phyloP scores from a whole-genome alignment of 2,329 filamentous ascomycete genomes.

The Claviceps sorghi region DNA sequence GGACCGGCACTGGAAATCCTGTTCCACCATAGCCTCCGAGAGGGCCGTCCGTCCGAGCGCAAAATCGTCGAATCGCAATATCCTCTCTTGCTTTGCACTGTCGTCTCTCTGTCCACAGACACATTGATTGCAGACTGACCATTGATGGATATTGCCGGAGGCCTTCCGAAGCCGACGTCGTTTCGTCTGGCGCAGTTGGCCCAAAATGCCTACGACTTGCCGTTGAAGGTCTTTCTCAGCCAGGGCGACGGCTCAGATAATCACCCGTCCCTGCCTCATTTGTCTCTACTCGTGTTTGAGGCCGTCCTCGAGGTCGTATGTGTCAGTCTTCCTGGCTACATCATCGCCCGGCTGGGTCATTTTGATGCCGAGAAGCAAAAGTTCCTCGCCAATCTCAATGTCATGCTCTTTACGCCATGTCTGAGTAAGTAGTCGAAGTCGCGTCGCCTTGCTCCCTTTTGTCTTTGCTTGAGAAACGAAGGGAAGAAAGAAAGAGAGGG shows the following conservation, averaged over 20 bases:
- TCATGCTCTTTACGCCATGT: conserved; percentile 91
- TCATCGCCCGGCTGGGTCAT: conserved; percentile 77
- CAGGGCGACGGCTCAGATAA: conserved; percentile 28
- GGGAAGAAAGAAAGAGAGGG: too few species aligned
- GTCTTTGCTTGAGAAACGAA: too few species aligned
- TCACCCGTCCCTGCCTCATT: conserved; percentile 52
- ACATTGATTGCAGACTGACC: not conserved
- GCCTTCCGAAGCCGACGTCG: conserved; percentile 28
- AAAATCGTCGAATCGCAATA: not conserved
- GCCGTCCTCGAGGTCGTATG: conserved; percentile 92
- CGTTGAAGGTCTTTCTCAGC: conserved; percentile 22
- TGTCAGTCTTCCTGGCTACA: conserved; percentile 85
- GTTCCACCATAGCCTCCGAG: too few species aligned
- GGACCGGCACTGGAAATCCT: not conserved
- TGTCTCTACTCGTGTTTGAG: conserved; percentile 78
- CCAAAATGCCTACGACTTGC: conserved; percentile 25
- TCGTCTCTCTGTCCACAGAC: not conserved
- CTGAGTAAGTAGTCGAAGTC: conserved; percentile 49
- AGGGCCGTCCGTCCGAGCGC: too few species aligned
- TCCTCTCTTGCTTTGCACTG: not conserved
- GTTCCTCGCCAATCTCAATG: conserved; percentile 90
- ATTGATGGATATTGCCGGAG: conserved; percentile 23
- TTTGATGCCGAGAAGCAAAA: conserved; percentile 95
- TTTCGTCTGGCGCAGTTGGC: conserved; percentile 27
- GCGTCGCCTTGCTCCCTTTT: too few species aligned